phyloP scores from a whole-genome alignment of 2,329 filamentous ascomycete species.

The Epichloe festucae region DNA sequence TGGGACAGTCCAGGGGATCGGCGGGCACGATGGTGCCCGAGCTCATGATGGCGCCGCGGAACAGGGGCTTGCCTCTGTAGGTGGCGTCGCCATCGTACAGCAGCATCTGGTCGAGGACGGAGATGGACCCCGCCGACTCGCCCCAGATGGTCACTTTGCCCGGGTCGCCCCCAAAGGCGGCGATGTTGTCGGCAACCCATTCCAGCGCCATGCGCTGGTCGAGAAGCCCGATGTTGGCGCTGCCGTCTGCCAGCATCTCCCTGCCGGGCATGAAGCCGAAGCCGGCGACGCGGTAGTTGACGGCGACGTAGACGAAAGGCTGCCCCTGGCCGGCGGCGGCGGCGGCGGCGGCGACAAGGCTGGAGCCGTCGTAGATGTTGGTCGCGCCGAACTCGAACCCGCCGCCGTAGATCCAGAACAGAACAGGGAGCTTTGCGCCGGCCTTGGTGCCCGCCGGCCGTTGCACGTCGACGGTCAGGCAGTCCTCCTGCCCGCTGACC shows the following conservation, averaged over 20 bases:
- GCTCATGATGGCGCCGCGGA: constrained; percentile 5
- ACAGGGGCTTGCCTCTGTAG: neutral
- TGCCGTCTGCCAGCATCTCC: constrained; percentile 32
- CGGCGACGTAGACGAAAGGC: constrained; percentile 1
- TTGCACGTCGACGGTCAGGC: constrained; percentile 46
- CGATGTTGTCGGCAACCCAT: constrained; percentile 51
- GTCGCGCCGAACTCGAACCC: neutral
- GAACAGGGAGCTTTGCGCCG: constrained; percentile 46
- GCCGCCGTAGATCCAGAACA: constrained; percentile 18
- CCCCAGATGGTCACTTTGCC: constrained; percentile 48
- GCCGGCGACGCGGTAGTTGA: constrained; percentile 1
- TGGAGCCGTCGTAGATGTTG: neutral
- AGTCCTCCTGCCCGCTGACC: constrained; percentile 48
- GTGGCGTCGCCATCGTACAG: constrained; percentile 55
- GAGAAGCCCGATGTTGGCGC: constrained; percentile 48
- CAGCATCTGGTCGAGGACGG: constrained; percentile 28
- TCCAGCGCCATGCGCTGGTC: constrained; percentile 45
- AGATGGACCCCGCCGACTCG: constrained; percentile 40
- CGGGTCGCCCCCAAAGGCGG: constrained; percentile 49
- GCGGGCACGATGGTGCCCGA: constrained; percentile 33
- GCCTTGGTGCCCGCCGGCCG: constrained; percentile 43
- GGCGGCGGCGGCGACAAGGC: constrained; percentile 19
- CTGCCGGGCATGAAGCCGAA: constrained; percentile 3
- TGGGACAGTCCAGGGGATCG: neutral
- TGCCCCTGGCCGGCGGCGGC: constrained; percentile 19